Evolutionary conservation across 352 stramenopile genomes (phyloP).

Genomic region (Globisporangium perplexum): DNA sequence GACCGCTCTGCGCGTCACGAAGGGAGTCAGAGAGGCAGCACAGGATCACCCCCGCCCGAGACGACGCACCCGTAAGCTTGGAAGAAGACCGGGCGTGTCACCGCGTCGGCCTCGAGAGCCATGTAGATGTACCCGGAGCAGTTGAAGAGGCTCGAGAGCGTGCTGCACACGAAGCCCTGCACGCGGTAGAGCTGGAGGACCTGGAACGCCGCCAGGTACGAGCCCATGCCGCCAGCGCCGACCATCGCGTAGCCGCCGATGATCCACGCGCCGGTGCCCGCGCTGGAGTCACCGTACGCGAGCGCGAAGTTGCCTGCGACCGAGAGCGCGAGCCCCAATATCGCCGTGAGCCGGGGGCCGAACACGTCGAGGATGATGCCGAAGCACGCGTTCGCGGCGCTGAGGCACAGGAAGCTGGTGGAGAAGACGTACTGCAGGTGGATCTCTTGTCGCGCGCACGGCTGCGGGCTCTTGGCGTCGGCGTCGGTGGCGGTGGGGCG

Average conservation of each 20-base stretch:
- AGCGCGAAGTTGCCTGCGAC: constrained; percentile 54
- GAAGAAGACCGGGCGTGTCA: constrained; percentile 54
- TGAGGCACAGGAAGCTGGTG: constrained; percentile 74
- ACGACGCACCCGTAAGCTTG: constrained; percentile 48
- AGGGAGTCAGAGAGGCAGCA: background rate
- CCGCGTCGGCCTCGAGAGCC: constrained; percentile 50
- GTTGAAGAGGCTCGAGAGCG: constrained; percentile 81
- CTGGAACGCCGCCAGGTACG: constrained; percentile 76
- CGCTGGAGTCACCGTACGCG: constrained; percentile 46
- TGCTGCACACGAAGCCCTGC: constrained; percentile 73
- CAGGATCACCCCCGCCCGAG: too few species aligned
- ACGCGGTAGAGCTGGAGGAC: constrained; percentile 73
- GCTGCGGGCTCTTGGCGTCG: constrained; percentile 1
- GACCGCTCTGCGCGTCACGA: constrained; percentile 28
- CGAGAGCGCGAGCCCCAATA: constrained; percentile 45
- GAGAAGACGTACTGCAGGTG: constrained; percentile 75
- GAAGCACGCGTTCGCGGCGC: constrained; percentile 74
- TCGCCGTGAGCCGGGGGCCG: constrained; percentile 46
- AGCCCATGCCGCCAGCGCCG: constrained; percentile 61
- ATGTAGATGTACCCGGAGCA: constrained; percentile 85
- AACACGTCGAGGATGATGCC: constrained; percentile 67
- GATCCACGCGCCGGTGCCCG: constrained; percentile 39
- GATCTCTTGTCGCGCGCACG: constrained; percentile 63
- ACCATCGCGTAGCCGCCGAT: constrained; percentile 67
- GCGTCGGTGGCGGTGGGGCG: constrained; percentile 5